A percentile compares a stretch with the other conserved stretches of the same genome.
phyloP scores from a whole-genome alignment of 768 basidiomycete genomes.

The Termitomyces sp. region DNA sequence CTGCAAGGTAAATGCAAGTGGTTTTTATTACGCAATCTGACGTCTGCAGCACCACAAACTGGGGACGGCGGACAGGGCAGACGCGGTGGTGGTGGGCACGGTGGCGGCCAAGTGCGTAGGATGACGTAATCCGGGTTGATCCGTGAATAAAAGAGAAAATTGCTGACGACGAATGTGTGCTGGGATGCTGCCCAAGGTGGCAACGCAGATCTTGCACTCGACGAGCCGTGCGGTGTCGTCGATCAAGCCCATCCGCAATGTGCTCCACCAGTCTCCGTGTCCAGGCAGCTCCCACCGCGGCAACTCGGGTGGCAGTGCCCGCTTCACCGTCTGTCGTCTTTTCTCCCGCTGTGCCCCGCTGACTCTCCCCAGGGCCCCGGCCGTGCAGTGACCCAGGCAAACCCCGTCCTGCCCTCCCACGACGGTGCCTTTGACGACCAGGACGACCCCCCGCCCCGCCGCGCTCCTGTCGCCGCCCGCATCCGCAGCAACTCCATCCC shows the following conservation, averaged over 20 bases:
- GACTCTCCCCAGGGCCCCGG: slow-evolving; percentile 46
- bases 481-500: slow-evolving; percentile 52
- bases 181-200: slow-evolving; percentile 77
- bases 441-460: slow-evolving; percentile 38
- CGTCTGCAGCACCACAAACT: slow-evolving; percentile 64
- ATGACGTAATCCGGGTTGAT: slow-evolving; percentile 22
- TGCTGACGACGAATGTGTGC: too few species aligned
- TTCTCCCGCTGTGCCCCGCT: background rate
- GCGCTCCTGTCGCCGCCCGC: slow-evolving; percentile 24
- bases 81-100: slow-evolving; percentile 68
- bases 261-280: slow-evolving; percentile 53
- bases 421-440: slow-evolving; percentile 54
- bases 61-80: slow-evolving; percentile 35
- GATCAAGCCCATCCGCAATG: slow-evolving; percentile 75
- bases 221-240: slow-evolving; percentile 72
- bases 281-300: slow-evolving; percentile 43
- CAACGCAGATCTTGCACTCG: slow-evolving; percentile 70
- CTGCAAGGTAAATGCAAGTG: slow-evolving; percentile 56
- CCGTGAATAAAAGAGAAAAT: slow-evolving; percentile 7
- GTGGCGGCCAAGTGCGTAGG: slow-evolving; percentile 82
- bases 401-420: slow-evolving; percentile 39
- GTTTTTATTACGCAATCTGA: background rate
- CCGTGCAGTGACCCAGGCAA: slow-evolving; percentile 69
- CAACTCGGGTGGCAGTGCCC: slow-evolving; percentile 20
- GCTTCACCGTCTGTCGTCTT: slow-evolving; percentile 51